Percentiles rank a stretch among this genome's conserved stretches.
These are phyloP conservation scores for Candida ascalaphidarum DNA, from an alignment of 805 yeast genomes.

Conservation along the genomic window DNA sequence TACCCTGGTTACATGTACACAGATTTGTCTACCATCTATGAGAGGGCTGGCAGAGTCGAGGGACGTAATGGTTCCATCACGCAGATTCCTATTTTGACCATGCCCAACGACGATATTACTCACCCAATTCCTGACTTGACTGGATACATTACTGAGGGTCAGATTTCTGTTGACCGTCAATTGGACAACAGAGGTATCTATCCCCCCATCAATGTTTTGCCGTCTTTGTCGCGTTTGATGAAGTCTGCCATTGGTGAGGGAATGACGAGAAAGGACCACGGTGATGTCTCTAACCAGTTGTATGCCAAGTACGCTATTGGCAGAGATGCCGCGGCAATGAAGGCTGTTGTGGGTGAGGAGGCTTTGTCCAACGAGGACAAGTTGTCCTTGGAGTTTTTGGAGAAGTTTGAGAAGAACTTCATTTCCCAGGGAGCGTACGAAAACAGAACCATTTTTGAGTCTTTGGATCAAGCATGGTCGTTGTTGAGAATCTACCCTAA, in stretches of 20 bases:
- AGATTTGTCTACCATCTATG: slow-evolving; percentile 97
- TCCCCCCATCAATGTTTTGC: slow-evolving; percentile 98
- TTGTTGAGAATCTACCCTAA: slow-evolving; percentile 97
- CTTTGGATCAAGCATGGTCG: slow-evolving; percentile 97
- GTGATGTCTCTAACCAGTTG: slow-evolving; percentile 97
- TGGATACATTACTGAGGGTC: slow-evolving; percentile 99
- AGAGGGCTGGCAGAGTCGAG: slow-evolving; percentile 99
- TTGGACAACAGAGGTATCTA: slow-evolving; percentile 93
- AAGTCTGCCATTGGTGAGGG: slow-evolving; percentile 99
- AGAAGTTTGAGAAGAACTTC: slow-evolving; percentile 94
- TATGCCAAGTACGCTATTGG: slow-evolving; percentile 99
- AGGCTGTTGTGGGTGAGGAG: slow-evolving; percentile 99
- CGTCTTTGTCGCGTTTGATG: slow-evolving; percentile 96
- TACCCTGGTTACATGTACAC: slow-evolving; percentile 99
- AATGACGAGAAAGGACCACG: slow-evolving; percentile 99
- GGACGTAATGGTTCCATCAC: slow-evolving; percentile 99
- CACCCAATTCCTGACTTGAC: slow-evolving; percentile 99
- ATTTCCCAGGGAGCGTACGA: slow-evolving; percentile 96
- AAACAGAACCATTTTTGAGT: slow-evolving; percentile 87
- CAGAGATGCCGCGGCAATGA: slow-evolving; percentile 99
- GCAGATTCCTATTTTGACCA: slow-evolving; percentile 96
- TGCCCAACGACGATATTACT: slow-evolving; percentile 99
- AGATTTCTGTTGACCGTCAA: slow-evolving; percentile 95
- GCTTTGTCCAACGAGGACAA: slow-evolving; percentile 97
- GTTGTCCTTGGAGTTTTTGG: slow-evolving; percentile 93